These are phyloP conservation scores for Talaromyces sp. DNA, from an alignment of 2,329 filamentous ascomycete genomes.

Conservation along the genomic window DNA sequence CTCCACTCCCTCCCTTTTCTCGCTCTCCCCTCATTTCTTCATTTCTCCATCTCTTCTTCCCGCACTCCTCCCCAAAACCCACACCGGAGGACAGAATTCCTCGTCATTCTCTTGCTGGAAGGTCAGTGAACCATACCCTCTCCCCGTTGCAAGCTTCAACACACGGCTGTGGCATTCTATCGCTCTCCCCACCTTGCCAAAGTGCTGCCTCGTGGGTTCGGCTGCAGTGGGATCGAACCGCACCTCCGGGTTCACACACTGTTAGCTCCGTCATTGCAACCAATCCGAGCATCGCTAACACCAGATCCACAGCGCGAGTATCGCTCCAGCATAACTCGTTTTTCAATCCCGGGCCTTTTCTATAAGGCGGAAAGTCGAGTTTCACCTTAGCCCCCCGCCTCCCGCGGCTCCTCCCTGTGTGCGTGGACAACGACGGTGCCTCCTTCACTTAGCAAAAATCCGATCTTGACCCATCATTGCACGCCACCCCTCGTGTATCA, in stretches of 20 bases:
- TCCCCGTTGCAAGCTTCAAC: not conserved
- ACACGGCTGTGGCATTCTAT: not conserved
- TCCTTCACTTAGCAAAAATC: conserved; percentile 26
- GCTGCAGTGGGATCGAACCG: conserved; percentile 14
- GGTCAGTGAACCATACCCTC: not conserved
- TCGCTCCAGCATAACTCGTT: conserved; percentile 17
- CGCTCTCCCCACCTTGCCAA: conserved; percentile 5
- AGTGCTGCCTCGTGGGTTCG: not conserved
- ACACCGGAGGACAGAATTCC: conserved; percentile 10
- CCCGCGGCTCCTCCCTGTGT: conserved; percentile 7
- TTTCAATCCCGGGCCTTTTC: not conserved
- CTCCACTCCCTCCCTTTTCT: conserved; percentile 5
- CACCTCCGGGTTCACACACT: conserved; percentile 16
- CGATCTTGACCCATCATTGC: conserved; percentile 11
- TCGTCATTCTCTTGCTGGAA: conserved; percentile 1
- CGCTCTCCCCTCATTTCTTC: conserved; percentile 11
- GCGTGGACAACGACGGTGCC: conserved; percentile 24
- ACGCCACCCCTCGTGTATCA: conserved; percentile 24
- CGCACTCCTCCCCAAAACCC: conserved; percentile 32
- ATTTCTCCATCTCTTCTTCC: conserved; percentile 10
- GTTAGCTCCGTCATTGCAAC: conserved; percentile 23
- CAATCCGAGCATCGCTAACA: conserved; percentile 17
- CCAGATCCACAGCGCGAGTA: conserved; percentile 20
- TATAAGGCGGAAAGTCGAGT: conserved; percentile 5
- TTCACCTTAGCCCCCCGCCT: not conserved